These are phyloP conservation scores for Dalechampia spathulata DNA, from an alignment of 441 rosid genomes.

Conservation along the genomic window DNA sequence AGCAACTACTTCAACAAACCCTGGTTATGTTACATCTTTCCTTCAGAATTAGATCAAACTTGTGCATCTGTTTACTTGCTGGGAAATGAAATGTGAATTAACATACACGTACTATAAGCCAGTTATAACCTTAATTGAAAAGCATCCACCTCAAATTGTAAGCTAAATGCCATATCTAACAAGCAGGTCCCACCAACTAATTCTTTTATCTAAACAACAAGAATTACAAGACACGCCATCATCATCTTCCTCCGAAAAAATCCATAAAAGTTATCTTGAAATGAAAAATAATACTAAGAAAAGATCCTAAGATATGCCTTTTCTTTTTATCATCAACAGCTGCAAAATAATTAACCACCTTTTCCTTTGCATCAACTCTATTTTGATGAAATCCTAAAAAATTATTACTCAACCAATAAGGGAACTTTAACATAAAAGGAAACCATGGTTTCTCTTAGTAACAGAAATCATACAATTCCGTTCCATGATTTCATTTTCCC, in stretches of 20 bases:
- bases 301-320: not conserved
- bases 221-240: not conserved
- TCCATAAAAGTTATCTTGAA: no score
- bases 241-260: not conserved
- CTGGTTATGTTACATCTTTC: no score
- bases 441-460: no score
- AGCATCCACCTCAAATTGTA: not conserved
- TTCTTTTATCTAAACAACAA: not conserved
- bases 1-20: no score
- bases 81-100: not conserved
- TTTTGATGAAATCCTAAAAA: no score
- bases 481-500: no score
- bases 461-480: no score
- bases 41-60: no score
- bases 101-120: not conserved
- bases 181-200: slow-evolving; percentile 1
- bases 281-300: no score
- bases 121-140: not conserved
- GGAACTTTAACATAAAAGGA: no score
- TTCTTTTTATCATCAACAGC: not conserved
- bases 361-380: not conserved
- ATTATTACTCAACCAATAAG: no score
- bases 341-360: not conserved
- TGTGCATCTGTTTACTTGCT: no score
- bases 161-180: not conserved